Evolutionary conservation across 2,329 filamentous ascomycete species (phyloP).

Genomic region (Paraconiothyrium brasiliense): DNA sequence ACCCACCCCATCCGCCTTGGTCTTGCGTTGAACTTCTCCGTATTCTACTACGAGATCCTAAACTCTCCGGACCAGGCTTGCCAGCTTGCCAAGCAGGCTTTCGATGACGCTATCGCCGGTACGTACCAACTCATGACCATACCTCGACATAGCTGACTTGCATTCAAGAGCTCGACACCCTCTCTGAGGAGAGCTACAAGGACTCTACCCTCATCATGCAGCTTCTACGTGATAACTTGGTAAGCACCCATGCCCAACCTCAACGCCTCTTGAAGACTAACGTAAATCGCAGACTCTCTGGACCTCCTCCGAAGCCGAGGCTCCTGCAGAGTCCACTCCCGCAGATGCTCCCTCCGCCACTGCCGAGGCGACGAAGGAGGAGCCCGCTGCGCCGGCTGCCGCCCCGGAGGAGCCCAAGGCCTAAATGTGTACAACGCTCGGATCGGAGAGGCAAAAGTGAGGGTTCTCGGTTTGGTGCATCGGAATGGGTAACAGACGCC

Average conservation of each 20-base stretch:
- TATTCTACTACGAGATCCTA: constrained; percentile 99
- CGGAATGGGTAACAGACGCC: constrained; percentile 42
- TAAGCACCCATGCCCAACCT: constrained; percentile 52
- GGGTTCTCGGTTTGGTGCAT: constrained; percentile 44
- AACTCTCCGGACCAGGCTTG: constrained; percentile 98
- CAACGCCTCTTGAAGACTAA: constrained; percentile 33
- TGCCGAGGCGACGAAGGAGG: constrained; percentile 58
- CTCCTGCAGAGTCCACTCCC: constrained; percentile 66
- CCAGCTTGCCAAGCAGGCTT: constrained; percentile 95
- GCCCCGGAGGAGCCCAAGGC: constrained; percentile 72
- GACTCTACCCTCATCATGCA: constrained; percentile 99
- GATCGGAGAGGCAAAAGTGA: constrained; percentile 46
- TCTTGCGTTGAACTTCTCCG: constrained; percentile 94
- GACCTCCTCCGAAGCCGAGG: constrained; percentile 98
- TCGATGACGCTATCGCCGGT: constrained; percentile 94
- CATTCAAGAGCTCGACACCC: constrained; percentile 83
- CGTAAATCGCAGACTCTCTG: constrained; percentile 79
- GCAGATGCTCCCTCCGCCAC: constrained; percentile 67
- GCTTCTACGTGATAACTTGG: constrained; percentile 95
- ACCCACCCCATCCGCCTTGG: constrained; percentile 94
- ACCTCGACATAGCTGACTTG: constrained; percentile 26
- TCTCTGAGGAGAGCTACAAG: constrained; percentile 99
- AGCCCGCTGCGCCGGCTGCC: constrained; percentile 45
- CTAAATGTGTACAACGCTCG: constrained; percentile 37
- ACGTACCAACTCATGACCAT: constrained; percentile 42